Percentiles rank a stretch among this genome's conserved stretches.
Evolutionary conservation across 1,139 yeast species (phyloP).

Genomic region (Insectozyma bohioensis): DNA sequence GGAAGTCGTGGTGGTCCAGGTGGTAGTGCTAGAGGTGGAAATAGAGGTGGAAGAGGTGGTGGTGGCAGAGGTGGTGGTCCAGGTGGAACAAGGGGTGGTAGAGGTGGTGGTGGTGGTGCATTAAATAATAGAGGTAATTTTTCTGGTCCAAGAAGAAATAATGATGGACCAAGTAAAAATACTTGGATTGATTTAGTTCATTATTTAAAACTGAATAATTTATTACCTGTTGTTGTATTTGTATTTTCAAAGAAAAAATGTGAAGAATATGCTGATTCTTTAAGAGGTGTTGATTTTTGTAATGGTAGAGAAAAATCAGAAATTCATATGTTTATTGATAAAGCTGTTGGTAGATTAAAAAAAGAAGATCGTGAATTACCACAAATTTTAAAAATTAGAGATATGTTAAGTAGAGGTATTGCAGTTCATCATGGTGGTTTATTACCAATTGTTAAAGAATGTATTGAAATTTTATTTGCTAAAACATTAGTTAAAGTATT

Average conservation of each 20-base stretch:
- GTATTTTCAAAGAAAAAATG: slow-evolving; percentile 93
- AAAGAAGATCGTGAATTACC: slow-evolving; percentile 93
- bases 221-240: slow-evolving; percentile 88
- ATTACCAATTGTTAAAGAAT: slow-evolving; percentile 91
- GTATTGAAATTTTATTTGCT: slow-evolving; percentile 89
- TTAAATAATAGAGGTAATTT: slow-evolving; percentile 25
- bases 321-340: slow-evolving; percentile 88
- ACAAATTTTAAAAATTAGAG: slow-evolving; percentile 80
- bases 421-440: slow-evolving; percentile 98
- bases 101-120: slow-evolving; percentile 22
- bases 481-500: slow-evolving; percentile 82
- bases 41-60: slow-evolving; percentile 23
- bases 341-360: slow-evolving; percentile 82
- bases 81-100: slow-evolving; percentile 27
- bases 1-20: slow-evolving; percentile 49
- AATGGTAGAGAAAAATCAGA: slow-evolving; percentile 83
- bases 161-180: slow-evolving; percentile 75
- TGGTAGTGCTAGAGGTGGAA: slow-evolving; percentile 38
- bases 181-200: slow-evolving; percentile 82
- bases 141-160: slow-evolving; percentile 31
- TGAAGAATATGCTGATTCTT: slow-evolving; percentile 85
- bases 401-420: slow-evolving; percentile 83
- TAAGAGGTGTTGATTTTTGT: slow-evolving; percentile 76
- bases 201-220: slow-evolving; percentile 58
- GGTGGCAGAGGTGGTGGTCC: slow-evolving; percentile 27